phyloP scores from a whole-genome alignment of 495 filamentous ascomycete species.

The Aspergillus nanangensis region DNA sequence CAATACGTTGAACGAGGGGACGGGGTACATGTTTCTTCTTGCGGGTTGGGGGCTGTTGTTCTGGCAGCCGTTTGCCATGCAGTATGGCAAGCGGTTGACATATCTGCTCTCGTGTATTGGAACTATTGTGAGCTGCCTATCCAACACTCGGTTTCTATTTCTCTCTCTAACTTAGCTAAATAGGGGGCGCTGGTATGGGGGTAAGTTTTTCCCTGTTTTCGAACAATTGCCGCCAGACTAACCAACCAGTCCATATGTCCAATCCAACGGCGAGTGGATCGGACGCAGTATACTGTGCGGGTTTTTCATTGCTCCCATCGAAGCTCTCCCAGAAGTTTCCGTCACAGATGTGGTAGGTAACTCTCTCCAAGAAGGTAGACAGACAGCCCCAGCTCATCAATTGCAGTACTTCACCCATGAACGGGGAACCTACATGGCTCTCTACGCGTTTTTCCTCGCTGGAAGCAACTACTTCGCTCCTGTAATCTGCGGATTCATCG shows the following conservation, averaged over 20 bases:
- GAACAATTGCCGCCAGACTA: neutral
- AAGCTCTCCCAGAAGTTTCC: slow-evolving; percentile 56
- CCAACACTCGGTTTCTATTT: neutral
- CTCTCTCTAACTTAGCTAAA: neutral
- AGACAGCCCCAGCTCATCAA: neutral
- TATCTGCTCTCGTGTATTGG: slow-evolving; percentile 57
- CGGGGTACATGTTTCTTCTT: slow-evolving; percentile 60
- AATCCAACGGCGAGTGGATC: slow-evolving; percentile 58
- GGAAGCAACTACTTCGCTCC: slow-evolving; percentile 65
- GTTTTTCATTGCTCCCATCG: slow-evolving; percentile 63
- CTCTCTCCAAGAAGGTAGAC: neutral
- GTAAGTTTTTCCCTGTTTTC: slow-evolving; percentile 18
- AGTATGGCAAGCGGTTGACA: slow-evolving; percentile 63
- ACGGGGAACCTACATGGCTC: slow-evolving; percentile 58
- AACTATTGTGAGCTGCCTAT: slow-evolving; percentile 31
- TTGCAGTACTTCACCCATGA: slow-evolving; percentile 61
- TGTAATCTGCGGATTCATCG: slow-evolving; percentile 64
- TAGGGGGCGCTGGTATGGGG: slow-evolving; percentile 37
- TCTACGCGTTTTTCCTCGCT: slow-evolving; percentile 59
- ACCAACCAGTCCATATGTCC: slow-evolving; percentile 28
- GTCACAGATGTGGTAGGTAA: slow-evolving; percentile 54
- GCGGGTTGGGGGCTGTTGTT: slow-evolving; percentile 62
- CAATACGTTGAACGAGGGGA: slow-evolving; percentile 53
- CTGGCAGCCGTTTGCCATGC: slow-evolving; percentile 65
- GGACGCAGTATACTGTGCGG: slow-evolving; percentile 57